A percentile compares a stretch with the other conserved stretches of the same genome.
phyloP scores from a whole-genome alignment of 495 filamentous ascomycete genomes.

The Penicillium paxilli region DNA sequence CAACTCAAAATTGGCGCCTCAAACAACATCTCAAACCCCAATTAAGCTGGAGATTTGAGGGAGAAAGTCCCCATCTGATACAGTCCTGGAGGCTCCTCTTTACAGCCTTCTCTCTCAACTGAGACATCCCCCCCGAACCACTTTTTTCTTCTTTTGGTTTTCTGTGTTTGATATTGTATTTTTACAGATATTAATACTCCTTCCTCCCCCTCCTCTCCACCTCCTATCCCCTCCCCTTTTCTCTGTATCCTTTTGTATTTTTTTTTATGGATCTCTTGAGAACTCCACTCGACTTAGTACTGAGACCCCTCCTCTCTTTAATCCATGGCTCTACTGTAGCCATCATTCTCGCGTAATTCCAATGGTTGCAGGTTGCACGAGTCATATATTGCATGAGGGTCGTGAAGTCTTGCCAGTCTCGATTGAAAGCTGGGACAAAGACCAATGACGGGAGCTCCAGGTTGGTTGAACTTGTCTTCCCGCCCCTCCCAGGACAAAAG shows the following conservation, averaged over 20 bases:
- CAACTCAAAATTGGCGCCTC: too few species aligned
- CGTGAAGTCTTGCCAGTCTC: slow-evolving; percentile 12
- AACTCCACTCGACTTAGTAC: slow-evolving; percentile 1
- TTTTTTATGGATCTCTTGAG: neutral
- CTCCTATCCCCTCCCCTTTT: neutral
- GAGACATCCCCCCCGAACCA: slow-evolving; percentile 8
- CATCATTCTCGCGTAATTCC: slow-evolving; percentile 26
- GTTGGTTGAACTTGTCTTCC: slow-evolving; percentile 4
- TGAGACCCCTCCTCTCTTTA: neutral
- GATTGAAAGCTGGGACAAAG: slow-evolving; percentile 14
- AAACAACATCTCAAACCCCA: too few species aligned
- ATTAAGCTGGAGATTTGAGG: neutral
- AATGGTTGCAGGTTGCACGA: neutral
- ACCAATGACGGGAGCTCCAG: slow-evolving; percentile 23
- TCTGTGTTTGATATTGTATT: neutral
- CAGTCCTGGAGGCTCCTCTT: too few species aligned
- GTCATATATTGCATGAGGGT: neutral
- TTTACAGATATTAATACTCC: neutral
- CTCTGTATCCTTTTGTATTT: neutral
- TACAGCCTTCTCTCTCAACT: slow-evolving; percentile 5
- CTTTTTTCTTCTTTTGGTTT: neutral
- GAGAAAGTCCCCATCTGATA: neutral
- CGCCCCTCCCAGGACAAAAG: neutral
- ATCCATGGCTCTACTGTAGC: slow-evolving; percentile 14
- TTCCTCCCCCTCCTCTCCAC: neutral